phyloP scores from a whole-genome alignment of 139 green algal genomes.

The Auxenochlorella pyrenoidosa region DNA sequence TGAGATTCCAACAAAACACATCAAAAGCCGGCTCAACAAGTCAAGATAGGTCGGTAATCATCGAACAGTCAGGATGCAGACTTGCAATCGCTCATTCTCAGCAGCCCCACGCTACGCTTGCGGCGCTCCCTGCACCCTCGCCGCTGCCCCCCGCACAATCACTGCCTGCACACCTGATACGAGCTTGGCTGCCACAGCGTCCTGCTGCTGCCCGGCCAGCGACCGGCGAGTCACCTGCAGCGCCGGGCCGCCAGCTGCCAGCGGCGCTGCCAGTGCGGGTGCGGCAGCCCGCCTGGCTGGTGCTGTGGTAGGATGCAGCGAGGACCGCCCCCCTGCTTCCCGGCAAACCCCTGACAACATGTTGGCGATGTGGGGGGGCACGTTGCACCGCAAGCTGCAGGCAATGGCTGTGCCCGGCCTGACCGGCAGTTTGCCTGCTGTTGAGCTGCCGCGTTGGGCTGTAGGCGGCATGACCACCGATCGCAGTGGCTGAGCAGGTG shows the following conservation, averaged over 20 bases:
- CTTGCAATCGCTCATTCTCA: too few relatives aligned
- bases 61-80: too few relatives aligned
- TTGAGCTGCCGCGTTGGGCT: background rate
- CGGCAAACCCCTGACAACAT: background rate
- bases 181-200: background rate
- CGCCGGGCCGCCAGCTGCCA: background rate
- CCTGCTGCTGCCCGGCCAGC: background rate
- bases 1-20: too few relatives aligned
- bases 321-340: too few relatives aligned
- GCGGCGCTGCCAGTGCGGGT: background rate
- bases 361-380: slow-evolving; percentile 3
- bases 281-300: background rate
- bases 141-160: background rate
- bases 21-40: too few relatives aligned
- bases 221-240: background rate
- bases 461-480: background rate
- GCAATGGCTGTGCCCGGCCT: background rate
- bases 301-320: background rate
- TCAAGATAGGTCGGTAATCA: too few relatives aligned
- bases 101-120: background rate
- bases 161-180: background rate
- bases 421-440: background rate
- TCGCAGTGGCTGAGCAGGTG: background rate
- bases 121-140: background rate
- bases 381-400: slow-evolving; percentile 14